Percentiles rank a stretch among this genome's conserved stretches.
These are phyloP conservation scores for Dipteronia dyeriana DNA, from an alignment of 345 rosid species.

Conservation along the genomic window DNA sequence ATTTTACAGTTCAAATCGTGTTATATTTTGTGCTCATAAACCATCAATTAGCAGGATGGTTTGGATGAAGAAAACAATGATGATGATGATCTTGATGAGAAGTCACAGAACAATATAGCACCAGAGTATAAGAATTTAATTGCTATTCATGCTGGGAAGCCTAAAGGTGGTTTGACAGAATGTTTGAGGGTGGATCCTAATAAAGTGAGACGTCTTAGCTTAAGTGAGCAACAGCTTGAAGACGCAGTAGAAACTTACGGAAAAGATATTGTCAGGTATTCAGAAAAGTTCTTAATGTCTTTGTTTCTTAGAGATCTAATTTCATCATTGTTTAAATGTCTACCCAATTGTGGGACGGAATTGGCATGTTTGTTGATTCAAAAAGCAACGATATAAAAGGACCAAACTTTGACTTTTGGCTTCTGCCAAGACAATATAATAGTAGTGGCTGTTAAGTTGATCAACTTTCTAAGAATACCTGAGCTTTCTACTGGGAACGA, in stretches of 20 bases:
- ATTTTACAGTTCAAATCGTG: conserved; percentile 12
- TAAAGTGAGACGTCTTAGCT: conserved; percentile 66
- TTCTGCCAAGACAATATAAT: too few relatives aligned
- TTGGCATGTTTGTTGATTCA: not conserved
- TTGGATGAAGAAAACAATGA: conserved; percentile 35
- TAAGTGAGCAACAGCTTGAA: conserved; percentile 63
- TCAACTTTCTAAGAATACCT: not conserved
- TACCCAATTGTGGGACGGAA: not conserved
- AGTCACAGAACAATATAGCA: conserved; percentile 32
- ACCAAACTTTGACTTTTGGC: not conserved
- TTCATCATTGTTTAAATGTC: not conserved
- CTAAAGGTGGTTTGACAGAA: conserved; percentile 59
- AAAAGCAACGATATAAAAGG: not conserved
- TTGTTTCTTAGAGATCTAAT: not conserved
- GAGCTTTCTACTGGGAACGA: not conserved
- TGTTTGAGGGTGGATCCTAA: conserved; percentile 51
- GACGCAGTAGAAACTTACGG: conserved; percentile 50
- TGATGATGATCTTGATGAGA: conserved; percentile 41
- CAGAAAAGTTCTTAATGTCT: not conserved
- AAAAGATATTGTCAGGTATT: conserved; percentile 53
- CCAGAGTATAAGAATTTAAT: conserved; percentile 47
- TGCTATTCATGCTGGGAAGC: conserved; percentile 61
- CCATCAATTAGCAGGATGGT: conserved; percentile 41
- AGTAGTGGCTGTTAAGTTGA: not conserved
- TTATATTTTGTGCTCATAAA: conserved; percentile 16